phyloP scores from a whole-genome alignment of 1,284 basidiomycete genomes.

The Cutaneotrichosporon arboriforme region DNA sequence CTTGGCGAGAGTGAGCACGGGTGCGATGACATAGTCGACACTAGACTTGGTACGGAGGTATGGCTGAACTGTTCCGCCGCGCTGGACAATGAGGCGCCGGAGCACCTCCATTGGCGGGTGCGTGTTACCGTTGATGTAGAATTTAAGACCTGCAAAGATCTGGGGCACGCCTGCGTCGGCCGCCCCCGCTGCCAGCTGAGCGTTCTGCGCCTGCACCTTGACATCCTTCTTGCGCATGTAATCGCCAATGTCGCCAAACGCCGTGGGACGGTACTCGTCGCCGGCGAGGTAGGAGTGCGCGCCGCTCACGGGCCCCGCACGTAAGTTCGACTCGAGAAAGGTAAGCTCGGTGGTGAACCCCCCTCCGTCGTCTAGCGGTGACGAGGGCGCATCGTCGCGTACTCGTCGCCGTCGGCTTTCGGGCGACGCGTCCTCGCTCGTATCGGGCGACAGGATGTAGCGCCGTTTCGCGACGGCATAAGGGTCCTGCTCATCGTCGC shows the following conservation, averaged over 20 bases:
- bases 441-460: not conserved
- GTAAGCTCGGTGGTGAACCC: not conserved
- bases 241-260: conserved; percentile 75
- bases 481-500: not conserved
- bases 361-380: not conserved
- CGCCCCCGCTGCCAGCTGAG: conserved; percentile 51
- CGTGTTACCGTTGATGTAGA: conserved; percentile 91
- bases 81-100: conserved; percentile 67
- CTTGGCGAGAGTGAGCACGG: conserved; percentile 82
- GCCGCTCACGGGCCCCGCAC: not conserved
- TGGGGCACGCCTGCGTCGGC: conserved; percentile 43
- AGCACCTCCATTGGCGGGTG: conserved; percentile 80
- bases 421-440: not conserved
- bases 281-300: conserved; percentile 34
- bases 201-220: conserved; percentile 82
- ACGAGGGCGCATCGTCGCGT: not conserved
- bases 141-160: conserved; percentile 66
- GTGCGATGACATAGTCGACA: conserved; percentile 70
- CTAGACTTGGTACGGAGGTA: conserved; percentile 33
- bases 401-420: not conserved
- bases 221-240: conserved; percentile 86
- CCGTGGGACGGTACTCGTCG: conserved; percentile 64
- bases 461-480: not conserved
- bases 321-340: not conserved
- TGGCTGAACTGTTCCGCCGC: conserved; percentile 78